These are phyloP conservation scores for Nitzschia sp. DNA, from an alignment of 108 stramenopile species.

Conservation along the genomic window DNA sequence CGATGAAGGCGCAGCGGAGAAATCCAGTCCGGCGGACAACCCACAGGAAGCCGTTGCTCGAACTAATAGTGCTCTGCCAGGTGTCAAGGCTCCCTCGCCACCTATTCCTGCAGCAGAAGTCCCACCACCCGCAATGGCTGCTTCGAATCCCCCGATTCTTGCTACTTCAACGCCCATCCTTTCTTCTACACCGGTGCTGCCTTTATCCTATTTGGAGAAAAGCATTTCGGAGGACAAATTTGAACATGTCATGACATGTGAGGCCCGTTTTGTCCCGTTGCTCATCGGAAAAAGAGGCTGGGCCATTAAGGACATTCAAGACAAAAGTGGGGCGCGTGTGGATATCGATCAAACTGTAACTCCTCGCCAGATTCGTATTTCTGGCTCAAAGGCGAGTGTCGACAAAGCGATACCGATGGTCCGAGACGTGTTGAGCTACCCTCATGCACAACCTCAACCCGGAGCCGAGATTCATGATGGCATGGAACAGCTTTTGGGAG, in stretches of 20 bases:
- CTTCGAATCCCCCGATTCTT: background rate
- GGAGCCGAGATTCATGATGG: background rate
- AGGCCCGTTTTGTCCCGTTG: slow-evolving; percentile 79
- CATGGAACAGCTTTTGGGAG: background rate
- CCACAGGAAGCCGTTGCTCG: background rate
- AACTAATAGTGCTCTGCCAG: background rate
- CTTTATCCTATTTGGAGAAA: background rate
- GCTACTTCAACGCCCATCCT: background rate
- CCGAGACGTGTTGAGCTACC: slow-evolving; percentile 81
- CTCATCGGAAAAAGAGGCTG: slow-evolving; percentile 86
- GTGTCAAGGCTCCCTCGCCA: no score
- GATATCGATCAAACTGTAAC: slow-evolving; percentile 83
- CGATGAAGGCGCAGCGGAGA: background rate
- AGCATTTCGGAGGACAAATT: background rate
- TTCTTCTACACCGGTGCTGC: background rate
- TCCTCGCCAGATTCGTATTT: slow-evolving; percentile 78
- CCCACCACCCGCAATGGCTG: background rate
- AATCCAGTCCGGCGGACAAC: background rate
- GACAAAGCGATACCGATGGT: slow-evolving; percentile 74
- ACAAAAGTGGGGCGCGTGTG: slow-evolving; percentile 78
- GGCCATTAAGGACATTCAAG: slow-evolving; percentile 88
- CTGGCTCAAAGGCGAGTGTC: slow-evolving; percentile 61
- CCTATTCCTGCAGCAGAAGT: background rate
- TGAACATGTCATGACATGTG: slow-evolving; percentile 52
- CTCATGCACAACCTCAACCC: slow-evolving; percentile 55